A percentile compares a stretch with the other conserved stretches of the same genome.
phyloP scores from a whole-genome alignment of 129 eudicot species.

The Tanacetum coccineum region DNA sequence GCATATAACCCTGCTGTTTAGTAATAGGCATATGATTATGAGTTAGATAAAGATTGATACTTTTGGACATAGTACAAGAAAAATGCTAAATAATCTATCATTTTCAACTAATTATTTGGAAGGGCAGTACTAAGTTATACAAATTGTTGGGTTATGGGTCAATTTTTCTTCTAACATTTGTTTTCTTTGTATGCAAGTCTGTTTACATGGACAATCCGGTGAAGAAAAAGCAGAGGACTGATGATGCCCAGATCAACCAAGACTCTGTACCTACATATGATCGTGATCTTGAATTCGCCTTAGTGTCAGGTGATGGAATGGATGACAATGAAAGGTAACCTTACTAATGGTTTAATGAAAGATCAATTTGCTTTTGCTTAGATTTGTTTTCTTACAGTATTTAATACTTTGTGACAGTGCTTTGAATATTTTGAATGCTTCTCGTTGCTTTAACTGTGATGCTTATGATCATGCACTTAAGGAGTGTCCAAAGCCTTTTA shows the following conservation, averaged over 20 bases:
- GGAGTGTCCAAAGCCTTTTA: slow-evolving; percentile 81
- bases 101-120: not conserved
- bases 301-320: slow-evolving; percentile 40
- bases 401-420: slow-evolving; percentile 29
- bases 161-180: not conserved
- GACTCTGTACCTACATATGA: slow-evolving; percentile 62
- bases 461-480: slow-evolving; percentile 69
- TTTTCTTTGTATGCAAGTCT: slow-evolving; percentile 33
- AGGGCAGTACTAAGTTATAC: no score
- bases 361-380: no score
- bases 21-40: no score
- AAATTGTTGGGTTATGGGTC: not conserved
- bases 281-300: slow-evolving; percentile 55
- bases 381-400: not conserved
- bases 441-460: slow-evolving; percentile 84
- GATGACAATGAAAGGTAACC: slow-evolving; percentile 46
- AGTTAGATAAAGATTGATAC: no score
- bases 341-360: not conserved
- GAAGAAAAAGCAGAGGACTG: slow-evolving; percentile 37
- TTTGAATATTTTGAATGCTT: slow-evolving; percentile 43
- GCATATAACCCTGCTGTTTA: no score
- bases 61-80: no score
- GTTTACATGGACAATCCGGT: slow-evolving; percentile 63
- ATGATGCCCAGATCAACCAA: slow-evolving; percentile 38
- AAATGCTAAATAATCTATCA: not conserved